Evolutionary conservation across 2,329 filamentous ascomycete species (phyloP), one percentile per base, ranked within the genome.

Genomic region (Aspergillus quadricinctus): DNA sequence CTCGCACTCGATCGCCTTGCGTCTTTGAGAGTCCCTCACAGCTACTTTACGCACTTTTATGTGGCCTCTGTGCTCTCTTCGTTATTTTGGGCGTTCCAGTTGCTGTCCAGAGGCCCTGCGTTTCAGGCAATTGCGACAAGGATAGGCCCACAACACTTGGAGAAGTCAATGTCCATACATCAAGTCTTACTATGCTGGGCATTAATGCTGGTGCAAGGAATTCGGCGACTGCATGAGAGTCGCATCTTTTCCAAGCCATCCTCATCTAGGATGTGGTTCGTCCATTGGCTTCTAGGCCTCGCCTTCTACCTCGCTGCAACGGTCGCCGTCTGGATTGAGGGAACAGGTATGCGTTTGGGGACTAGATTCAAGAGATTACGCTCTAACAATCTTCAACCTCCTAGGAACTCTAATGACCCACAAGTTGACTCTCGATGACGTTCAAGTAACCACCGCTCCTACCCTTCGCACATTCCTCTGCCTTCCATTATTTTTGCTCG

Each of bases 1-100:
- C 59, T 53, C 35, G 48, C 78, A 48, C 75, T 85, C 57, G 83
- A 86, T 64, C 69, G 69, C 56, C 66, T 83, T 21, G 80, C 83
- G 35, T 75, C 72, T 40, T 71, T 82, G 62, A 83, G 84, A 69
- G 88, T 97, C 37, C 92, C 93, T 23, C 94, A 97, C 75, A 83
- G 83, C 59, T 97, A 90, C 86, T 97, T 97, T 73, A 82, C 81
- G 46, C 89, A 94, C 65, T 97, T 96, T 76, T 97, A 99, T 72
- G 69, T 89, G 53, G 71, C 86, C 37, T 93, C 90, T 3, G 75
- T 92, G 4, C 69, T 77, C 1, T 86, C 84, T 57, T 92, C 90
- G 0, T 66, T 84, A 4, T 88, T 92, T 71, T 97, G 92, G 91
- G 83, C 80, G 0, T 72, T 75, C 62, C 87, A 92, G 71, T 82